Evolutionary conservation across 2,329 filamentous ascomycete genomes (phyloP).

Genomic region (Phaeosphaeria sp.): DNA sequence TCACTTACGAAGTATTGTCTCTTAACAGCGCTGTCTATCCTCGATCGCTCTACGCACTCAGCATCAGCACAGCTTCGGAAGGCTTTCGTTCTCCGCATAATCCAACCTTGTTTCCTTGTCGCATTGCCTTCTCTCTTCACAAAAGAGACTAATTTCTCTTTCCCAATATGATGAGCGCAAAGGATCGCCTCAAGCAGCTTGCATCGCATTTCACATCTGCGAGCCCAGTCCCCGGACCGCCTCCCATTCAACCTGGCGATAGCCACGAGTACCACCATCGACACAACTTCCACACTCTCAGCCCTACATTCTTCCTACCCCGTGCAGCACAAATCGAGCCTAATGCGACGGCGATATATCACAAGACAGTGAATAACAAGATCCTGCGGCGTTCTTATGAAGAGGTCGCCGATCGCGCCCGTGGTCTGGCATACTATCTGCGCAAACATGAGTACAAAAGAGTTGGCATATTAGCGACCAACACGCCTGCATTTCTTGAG

Average conservation of each 20-base stretch:
- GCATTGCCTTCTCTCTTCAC: neutral
- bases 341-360: constrained; percentile 78
- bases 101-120: constrained; percentile 2
- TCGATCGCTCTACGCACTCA: constrained; percentile 21
- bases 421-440: constrained; percentile 88
- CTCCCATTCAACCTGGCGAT: constrained; percentile 47
- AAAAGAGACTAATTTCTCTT: too few relatives aligned
- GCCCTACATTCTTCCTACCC: constrained; percentile 85
- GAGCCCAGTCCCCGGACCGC: constrained; percentile 31
- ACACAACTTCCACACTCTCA: constrained; percentile 76
- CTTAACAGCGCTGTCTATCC: neutral
- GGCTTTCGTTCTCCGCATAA: neutral
- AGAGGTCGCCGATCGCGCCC: constrained; percentile 82
- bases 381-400: constrained; percentile 78
- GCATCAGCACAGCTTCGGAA: constrained; percentile 15
- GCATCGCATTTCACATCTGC: constrained; percentile 47
- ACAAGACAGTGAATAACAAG: constrained; percentile 79
- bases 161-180: constrained; percentile 14
- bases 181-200: constrained; percentile 44
- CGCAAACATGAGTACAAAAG: constrained; percentile 74
- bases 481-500: constrained; percentile 94
- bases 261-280: constrained; percentile 52
- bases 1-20: too few relatives aligned
- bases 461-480: constrained; percentile 86
- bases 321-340: constrained; percentile 89